Conservation (phyloP, 208 protist species). For the Leishmania amazonensis region DNA sequence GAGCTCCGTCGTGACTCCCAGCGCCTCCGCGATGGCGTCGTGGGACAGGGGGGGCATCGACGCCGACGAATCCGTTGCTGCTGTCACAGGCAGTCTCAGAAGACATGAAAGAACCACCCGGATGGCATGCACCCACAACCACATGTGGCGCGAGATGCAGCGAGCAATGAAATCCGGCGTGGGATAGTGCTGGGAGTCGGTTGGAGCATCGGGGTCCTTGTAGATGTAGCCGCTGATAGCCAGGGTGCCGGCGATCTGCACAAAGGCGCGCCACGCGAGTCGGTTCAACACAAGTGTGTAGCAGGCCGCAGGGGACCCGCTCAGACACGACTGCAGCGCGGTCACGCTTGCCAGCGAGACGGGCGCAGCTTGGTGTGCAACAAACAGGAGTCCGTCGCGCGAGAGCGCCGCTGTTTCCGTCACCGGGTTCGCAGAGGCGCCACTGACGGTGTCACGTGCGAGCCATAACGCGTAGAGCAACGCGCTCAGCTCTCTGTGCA, state of each 20-base stretch:
- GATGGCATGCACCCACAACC: slow-evolving; percentile 32
- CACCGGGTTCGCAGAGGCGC: slow-evolving; percentile 2
- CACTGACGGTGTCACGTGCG: slow-evolving; percentile 6
- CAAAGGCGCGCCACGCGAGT: slow-evolving; percentile 29
- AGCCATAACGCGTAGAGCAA: slow-evolving; percentile 48
- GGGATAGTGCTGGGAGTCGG: slow-evolving; percentile 21
- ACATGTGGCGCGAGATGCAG: slow-evolving; percentile 17
- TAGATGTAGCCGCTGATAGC: slow-evolving; percentile 33
- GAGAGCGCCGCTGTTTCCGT: slow-evolving; percentile 13
- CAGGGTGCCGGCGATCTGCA: slow-evolving; percentile 21
- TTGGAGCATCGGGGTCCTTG: slow-evolving; percentile 19
- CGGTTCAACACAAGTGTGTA: slow-evolving; percentile 34
- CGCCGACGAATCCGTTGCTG: not conserved
- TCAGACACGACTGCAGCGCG: slow-evolving; percentile 19
- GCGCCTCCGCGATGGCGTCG: slow-evolving; percentile 11
- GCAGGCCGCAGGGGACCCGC: slow-evolving; percentile 15
- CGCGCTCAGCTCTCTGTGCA: slow-evolving; percentile 52
- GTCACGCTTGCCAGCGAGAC: slow-evolving; percentile 16
- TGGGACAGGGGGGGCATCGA: slow-evolving; percentile 6
- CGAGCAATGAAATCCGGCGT: slow-evolving; percentile 23
- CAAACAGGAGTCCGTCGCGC: slow-evolving; percentile 29
- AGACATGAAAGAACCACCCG: slow-evolving; percentile 14
- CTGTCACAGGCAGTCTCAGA: slow-evolving; percentile 8
- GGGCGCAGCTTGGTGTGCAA: slow-evolving; percentile 18
- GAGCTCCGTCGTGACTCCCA: slow-evolving; percentile 15